These are phyloP conservation scores for Pleurotus tuoliensis DNA, from an alignment of 768 basidiomycete genomes.

Conservation along the genomic window DNA sequence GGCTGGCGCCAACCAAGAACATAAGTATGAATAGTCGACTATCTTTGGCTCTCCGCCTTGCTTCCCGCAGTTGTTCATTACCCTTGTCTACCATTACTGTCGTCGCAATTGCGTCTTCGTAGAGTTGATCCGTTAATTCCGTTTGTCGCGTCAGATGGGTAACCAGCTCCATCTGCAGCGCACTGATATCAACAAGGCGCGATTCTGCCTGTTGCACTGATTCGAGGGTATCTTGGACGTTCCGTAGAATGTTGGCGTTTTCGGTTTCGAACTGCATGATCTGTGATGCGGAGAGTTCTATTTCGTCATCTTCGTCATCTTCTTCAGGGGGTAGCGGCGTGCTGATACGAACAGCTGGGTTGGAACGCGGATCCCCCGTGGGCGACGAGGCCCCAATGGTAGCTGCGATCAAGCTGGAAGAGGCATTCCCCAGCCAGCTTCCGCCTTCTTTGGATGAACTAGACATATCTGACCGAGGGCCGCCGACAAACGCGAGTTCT, in stretches of 20 bases:
- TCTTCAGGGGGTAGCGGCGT: slow-evolving; percentile 43
- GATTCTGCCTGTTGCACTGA: slow-evolving; percentile 92
- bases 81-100: slow-evolving; percentile 85
- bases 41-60: slow-evolving; percentile 81
- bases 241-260: slow-evolving; percentile 80
- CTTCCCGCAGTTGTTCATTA: slow-evolving; percentile 86
- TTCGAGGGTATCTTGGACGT: slow-evolving; percentile 81
- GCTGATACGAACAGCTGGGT: slow-evolving; percentile 17
- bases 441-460: slow-evolving; percentile 21
- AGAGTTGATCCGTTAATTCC: slow-evolving; percentile 89
- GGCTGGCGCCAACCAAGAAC: slow-evolving; percentile 88
- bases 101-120: slow-evolving; percentile 90
- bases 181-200: slow-evolving; percentile 87
- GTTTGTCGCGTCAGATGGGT: slow-evolving; percentile 85
- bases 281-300: slow-evolving; percentile 81
- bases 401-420: slow-evolving; percentile 53
- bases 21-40: slow-evolving; percentile 85
- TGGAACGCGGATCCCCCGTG: slow-evolving; percentile 22
- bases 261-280: slow-evolving; percentile 92
- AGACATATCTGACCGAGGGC: slow-evolving; percentile 21
- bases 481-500: slow-evolving; percentile 32
- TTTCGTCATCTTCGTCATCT: slow-evolving; percentile 77
- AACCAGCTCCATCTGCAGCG: slow-evolving; percentile 89
- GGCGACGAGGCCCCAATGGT: slow-evolving; percentile 49
- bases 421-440: slow-evolving; percentile 61